These are phyloP conservation scores for Pistacia atlantica DNA, from an alignment of 345 rosid species.

Conservation along the genomic window DNA sequence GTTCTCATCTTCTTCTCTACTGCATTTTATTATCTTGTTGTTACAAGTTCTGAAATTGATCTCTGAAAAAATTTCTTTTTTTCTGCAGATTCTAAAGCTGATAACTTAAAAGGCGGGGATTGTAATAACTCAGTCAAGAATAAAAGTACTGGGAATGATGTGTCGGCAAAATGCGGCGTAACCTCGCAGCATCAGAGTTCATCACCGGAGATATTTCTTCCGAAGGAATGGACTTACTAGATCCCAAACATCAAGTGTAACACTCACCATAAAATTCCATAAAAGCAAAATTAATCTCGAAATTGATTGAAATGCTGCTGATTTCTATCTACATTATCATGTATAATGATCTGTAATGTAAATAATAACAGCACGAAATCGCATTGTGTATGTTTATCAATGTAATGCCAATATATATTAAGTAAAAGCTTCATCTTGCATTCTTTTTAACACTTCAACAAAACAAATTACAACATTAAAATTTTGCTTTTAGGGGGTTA, in stretches of 20 bases:
- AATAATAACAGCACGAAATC: conserved; percentile 20
- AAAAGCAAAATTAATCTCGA: conserved; percentile 14
- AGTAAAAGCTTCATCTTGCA: background rate
- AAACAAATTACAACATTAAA: too few species aligned
- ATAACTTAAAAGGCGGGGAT: conserved; percentile 8
- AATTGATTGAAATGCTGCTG: conserved; percentile 9
- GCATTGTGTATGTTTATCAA: background rate
- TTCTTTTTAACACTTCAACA: too few species aligned
- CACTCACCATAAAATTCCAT: conserved; percentile 3
- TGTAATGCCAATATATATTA: background rate
- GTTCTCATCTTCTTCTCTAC: background rate
- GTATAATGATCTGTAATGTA: conserved; percentile 1
- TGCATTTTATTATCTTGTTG: background rate
- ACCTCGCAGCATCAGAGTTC: conserved; percentile 29
- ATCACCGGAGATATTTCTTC: conserved; percentile 66
- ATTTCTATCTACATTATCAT: background rate
- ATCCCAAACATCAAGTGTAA: background rate
- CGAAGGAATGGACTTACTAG: conserved; percentile 83
- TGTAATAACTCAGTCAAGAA: conserved; percentile 3
- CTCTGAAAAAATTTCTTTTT: background rate
- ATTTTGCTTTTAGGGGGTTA: too few species aligned
- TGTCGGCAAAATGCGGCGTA: conserved; percentile 16
- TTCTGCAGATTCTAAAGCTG: conserved; percentile 16
- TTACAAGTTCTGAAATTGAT: background rate
- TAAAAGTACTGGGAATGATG: conserved; percentile 18